Base-by-base conservation (phyloP, 2,329 filamentous ascomycete genomes). In the Pyrenophora tritici-repentis region DNA sequence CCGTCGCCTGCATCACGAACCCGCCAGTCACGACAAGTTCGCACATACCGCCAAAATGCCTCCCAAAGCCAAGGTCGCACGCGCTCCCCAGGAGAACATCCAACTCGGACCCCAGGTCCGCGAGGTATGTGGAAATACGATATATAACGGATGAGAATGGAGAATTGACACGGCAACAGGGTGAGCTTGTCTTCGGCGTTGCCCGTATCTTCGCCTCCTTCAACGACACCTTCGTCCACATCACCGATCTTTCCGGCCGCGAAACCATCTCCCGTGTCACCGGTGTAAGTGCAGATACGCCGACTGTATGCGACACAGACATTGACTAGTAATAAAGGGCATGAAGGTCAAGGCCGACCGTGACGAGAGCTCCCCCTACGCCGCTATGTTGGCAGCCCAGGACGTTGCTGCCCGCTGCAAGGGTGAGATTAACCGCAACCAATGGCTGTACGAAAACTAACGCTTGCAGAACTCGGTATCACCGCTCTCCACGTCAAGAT, bases 401-500 rank as follows among this genome's bases (percentile, higher is more conserved):
- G 92, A 96, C 79, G 73, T 75, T 61, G 94, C 94, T 74, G 83
- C 85, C 78, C 91, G 94, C 81, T 94, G 90, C 83, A 89, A 89
- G 80, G 49, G 49, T 52, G 26, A 52, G 49, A 43, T 6, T 14
- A 14, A 18, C 8, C 26, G 26, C 9, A 13, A 31, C 40, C 5
- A 6, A 10, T 22, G 22, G 22, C 17, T 17, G 14, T 20, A 12
- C 7, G 31, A 10, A 3, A 20, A 31, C 44, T 52, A 42, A 52
- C 39, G 17, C n/a, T 6, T 26, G 29, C 29, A 52, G 86, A 90
- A 75, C 80, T 92, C 71, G 86, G 86, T 68, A 92, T 94, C 76
- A 97, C 91, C 78, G 93, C 94, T 76, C 90, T 99, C 64, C 95
- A 99, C 87, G 95, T 99, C 86, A 99, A 99, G 91, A 99, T 99